Base-by-base conservation (phyloP, 192 early-diverging fungal species). In the Coemansia sp. region DNA sequence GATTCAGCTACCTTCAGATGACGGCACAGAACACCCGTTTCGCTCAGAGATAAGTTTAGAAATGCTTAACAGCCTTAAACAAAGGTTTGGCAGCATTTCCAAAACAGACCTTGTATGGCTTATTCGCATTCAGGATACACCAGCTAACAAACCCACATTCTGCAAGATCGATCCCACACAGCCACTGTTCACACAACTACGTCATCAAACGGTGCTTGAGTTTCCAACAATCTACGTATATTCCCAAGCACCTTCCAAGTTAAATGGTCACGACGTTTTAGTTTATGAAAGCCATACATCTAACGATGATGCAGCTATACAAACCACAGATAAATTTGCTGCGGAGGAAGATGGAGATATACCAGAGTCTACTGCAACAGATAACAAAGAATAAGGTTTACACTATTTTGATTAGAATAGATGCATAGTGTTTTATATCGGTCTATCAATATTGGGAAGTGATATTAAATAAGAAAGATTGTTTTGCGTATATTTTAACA, bases 221-320 rank as follows among this genome's bases (percentile, higher is more conserved):
- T 83, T 73, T 47, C 82, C 82, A 0, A 71, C 71, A 2, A 62
- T 83, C 19, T 64, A 79, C 42, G 73, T 83, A 9, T 74, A 61
- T 38, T 39, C 48, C 14, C 15, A 56, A 38, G 45, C 23, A 4
- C 71, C 71, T 0, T 17, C 45, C 2, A 46, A 22, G 12, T 54
- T 49, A 22, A 62, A 49, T 40, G 54, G 49, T 3, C 21, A 71
- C 24, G 50, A n/a, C 0, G 27, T 64, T 18, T 56, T 53, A 4
- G 64, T 71, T 24, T 46, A 56, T 18, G 47, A 56, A 12, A 37
- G 11, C n/a, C 9, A 9, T 5, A 53, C 48, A 3, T 4, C 10
- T 14, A 23, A 50, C 1, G 24, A 50, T 12, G 24, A 11, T 2
- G 39, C 11, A 22, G 5, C 40, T 23, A 19, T 19, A 18, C 7